Percentiles rank a stretch among this genome's conserved stretches.
Evolutionary conservation across 352 stramenopile species (phyloP).

Genomic region (Phytophthora sansomeana): DNA sequence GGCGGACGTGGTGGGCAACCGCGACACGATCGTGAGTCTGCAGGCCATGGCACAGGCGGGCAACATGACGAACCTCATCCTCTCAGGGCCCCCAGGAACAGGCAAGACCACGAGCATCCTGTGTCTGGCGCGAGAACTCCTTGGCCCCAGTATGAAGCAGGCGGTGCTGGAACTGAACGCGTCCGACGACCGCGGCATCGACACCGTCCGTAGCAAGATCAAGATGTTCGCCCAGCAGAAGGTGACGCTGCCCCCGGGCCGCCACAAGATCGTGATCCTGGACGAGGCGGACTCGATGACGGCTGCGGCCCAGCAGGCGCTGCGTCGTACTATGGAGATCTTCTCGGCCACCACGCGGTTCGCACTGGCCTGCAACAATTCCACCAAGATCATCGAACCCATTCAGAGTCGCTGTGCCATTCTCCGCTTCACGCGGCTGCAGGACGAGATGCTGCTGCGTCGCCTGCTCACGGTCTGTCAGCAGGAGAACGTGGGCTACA

Average conservation of each 20-base stretch:
- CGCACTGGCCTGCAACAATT: conserved; percentile 98
- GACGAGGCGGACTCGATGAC: conserved; percentile 99
- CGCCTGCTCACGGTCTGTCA: conserved; percentile 95
- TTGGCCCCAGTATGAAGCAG: conserved; percentile 84
- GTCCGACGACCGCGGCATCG: conserved; percentile 94
- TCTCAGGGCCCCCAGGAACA: conserved; percentile 93
- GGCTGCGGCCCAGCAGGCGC: conserved; percentile 95
- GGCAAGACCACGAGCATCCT: conserved; percentile 95
- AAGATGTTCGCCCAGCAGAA: conserved; percentile 99
- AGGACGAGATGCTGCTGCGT: conserved; percentile 96
- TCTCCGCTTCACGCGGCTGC: conserved; percentile 96
- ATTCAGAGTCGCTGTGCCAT: conserved; percentile 99
- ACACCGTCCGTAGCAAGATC: conserved; percentile 96
- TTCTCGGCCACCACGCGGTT: conserved; percentile 98
- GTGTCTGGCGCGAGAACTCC: conserved; percentile 90
- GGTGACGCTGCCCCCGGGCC: conserved; percentile 90
- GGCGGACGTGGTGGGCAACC: conserved; percentile 98
- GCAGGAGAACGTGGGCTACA: conserved; percentile 89
- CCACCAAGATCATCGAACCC: conserved; percentile 99
- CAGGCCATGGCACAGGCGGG: conserved; percentile 95
- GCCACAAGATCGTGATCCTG: conserved; percentile 99
- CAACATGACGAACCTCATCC: conserved; percentile 99
- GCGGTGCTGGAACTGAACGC: conserved; percentile 99
- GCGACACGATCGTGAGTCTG: conserved; percentile 96
- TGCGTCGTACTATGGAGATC: conserved; percentile 99